Evolutionary conservation across 1,139 yeast genomes (phyloP).

Genomic region (Candida gigantensis): DNA sequence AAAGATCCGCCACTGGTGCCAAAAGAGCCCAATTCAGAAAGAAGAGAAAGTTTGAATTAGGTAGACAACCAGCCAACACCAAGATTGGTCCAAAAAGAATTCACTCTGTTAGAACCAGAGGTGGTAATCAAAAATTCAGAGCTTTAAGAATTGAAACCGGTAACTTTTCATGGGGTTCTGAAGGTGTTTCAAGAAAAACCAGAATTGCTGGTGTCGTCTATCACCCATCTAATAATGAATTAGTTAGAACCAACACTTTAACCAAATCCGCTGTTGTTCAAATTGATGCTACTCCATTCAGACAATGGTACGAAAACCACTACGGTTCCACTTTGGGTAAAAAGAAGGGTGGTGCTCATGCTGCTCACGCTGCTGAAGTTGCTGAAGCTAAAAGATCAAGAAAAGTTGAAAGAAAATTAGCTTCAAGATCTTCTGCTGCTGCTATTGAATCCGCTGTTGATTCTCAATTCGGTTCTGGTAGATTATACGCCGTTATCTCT

Average conservation of each 20-base stretch:
- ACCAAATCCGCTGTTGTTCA: conserved; percentile 99
- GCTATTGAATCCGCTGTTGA: conserved; percentile 89
- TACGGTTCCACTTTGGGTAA: conserved; percentile 95
- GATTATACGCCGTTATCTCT: conserved; percentile 97
- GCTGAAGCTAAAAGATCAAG: conserved; percentile 69
- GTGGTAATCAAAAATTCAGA: conserved; percentile 99
- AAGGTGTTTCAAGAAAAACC: conserved; percentile 98
- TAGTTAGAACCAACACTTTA: conserved; percentile 99
- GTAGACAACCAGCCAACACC: conserved; percentile 99
- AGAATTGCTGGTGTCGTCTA: conserved; percentile 96
- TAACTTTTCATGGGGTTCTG: conserved; percentile 99
- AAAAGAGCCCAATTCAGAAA: conserved; percentile 99
- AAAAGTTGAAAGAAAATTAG: conserved; percentile 87
- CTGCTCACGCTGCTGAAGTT: conserved; percentile 39
- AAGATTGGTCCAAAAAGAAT: conserved; percentile 99
- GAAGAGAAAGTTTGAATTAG: conserved; percentile 99
- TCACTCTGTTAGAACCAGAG: conserved; percentile 99
- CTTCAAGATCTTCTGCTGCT: conserved; percentile 84
- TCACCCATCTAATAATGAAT: conserved; percentile 99
- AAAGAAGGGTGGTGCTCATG: conserved; percentile 47
- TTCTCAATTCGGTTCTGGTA: conserved; percentile 97
- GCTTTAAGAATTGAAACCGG: conserved; percentile 99
- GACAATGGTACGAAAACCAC: conserved; percentile 99
- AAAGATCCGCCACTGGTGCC: conserved; percentile 99
- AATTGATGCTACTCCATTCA: conserved; percentile 99